phyloP scores from a whole-genome alignment of 1,284 basidiomycete species.

The Leccinum variabile region DNA sequence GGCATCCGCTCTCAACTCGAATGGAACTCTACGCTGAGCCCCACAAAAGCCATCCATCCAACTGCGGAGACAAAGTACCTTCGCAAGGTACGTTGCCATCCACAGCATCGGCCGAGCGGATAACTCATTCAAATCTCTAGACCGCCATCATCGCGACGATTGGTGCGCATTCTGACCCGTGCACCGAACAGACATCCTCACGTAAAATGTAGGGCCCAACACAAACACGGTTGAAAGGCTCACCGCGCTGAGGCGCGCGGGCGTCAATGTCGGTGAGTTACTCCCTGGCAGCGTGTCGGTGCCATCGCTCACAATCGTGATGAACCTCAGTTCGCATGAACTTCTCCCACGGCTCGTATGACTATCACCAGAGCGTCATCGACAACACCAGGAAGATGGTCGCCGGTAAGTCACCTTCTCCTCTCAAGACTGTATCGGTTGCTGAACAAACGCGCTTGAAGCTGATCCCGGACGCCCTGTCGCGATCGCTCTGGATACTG shows the following conservation, averaged over 20 bases:
- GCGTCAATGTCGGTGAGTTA: constrained; percentile 91
- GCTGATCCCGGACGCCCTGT: constrained; percentile 81
- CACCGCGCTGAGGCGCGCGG: constrained; percentile 77
- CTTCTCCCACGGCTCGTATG: constrained; percentile 95
- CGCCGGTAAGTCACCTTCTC: constrained; percentile 49
- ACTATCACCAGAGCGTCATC: constrained; percentile 96
- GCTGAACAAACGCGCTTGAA: constrained; percentile 15
- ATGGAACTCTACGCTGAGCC: constrained; percentile 85
- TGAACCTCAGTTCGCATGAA: constrained; percentile 86
- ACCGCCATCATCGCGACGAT: constrained; percentile 97
- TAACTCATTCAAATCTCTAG: constrained; percentile 43
- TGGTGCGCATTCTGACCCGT: constrained; percentile 48
- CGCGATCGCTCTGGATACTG: constrained; percentile 97
- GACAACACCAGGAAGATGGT: constrained; percentile 91
- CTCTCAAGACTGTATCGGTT: not conserved
- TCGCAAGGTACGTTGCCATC: constrained; percentile 68
- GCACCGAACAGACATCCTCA: constrained; percentile 15
- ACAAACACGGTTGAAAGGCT: constrained; percentile 88
- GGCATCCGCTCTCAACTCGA: constrained; percentile 81
- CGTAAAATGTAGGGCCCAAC: constrained; percentile 70
- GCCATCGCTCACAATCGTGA: constrained; percentile 13
- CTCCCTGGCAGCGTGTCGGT: constrained; percentile 5
- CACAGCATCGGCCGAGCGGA: not conserved
- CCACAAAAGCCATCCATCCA: constrained; percentile 65
- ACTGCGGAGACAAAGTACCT: constrained; percentile 79